A percentile compares a stretch with the other conserved stretches of the same genome.
Evolutionary conservation across 2,329 filamentous ascomycete genomes (phyloP).

Genomic region (Xylariaceae sp.): DNA sequence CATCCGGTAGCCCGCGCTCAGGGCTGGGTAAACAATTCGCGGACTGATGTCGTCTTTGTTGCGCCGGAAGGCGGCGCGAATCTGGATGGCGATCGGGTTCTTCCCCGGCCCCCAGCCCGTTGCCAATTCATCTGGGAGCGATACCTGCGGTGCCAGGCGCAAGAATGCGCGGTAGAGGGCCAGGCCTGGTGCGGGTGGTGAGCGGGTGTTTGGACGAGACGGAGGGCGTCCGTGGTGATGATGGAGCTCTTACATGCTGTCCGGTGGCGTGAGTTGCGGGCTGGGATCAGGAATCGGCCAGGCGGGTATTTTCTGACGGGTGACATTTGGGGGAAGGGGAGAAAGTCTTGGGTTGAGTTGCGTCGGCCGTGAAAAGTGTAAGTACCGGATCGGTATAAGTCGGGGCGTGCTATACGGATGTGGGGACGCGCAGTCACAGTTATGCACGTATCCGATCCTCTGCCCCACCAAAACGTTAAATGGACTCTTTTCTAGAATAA

Average conservation of each 20-base stretch:
- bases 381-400: background rate
- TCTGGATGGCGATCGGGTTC: conserved; percentile 50
- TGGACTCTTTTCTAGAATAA: too few relatives aligned
- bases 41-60: conserved; percentile 55
- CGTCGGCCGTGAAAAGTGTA: background rate
- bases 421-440: too few relatives aligned
- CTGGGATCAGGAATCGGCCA: conserved; percentile 39
- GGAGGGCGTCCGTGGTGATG: background rate
- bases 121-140: conserved; percentile 45
- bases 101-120: conserved; percentile 24
- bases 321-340: conserved; percentile 9
- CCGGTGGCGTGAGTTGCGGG: conserved; percentile 49
- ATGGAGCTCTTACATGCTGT: conserved; percentile 40
- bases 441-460: too few relatives aligned
- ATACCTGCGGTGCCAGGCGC: conserved; percentile 48
- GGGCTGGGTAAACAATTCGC: conserved; percentile 55
- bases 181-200: conserved; percentile 43
- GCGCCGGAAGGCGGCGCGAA: conserved; percentile 57
- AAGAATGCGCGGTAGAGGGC: conserved; percentile 69
- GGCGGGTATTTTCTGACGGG: background rate
- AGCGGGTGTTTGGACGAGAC: background rate
- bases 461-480: too few relatives aligned
- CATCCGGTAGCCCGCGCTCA: conserved; percentile 58
- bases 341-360: background rate
- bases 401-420: too few relatives aligned